Evolutionary conservation across 768 basidiomycete genomes (phyloP).

Genomic region (Pleurotus tuber-regium): DNA sequence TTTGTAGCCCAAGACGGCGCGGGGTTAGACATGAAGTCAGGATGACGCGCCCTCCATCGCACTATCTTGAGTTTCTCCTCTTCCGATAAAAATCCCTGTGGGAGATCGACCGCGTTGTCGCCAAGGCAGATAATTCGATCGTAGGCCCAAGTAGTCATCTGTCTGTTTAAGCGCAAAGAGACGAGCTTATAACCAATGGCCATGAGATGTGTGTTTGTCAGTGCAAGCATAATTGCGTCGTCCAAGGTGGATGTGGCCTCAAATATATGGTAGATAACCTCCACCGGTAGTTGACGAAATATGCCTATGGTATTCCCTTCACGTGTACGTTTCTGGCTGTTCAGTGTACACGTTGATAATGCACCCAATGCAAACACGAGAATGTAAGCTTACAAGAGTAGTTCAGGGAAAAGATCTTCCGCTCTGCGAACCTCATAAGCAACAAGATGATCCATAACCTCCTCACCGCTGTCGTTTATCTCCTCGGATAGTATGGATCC

Average conservation of each 20-base stretch:
- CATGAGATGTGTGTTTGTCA: not conserved
- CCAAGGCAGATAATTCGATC: not conserved
- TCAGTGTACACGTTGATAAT: not conserved
- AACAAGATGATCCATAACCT: slow-evolving; percentile 9
- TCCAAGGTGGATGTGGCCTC: not conserved
- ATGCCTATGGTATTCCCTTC: not conserved
- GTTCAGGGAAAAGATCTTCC: not conserved
- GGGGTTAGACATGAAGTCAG: not conserved
- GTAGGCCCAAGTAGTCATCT: not conserved
- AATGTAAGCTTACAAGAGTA: not conserved
- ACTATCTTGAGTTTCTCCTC: not conserved
- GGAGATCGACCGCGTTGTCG: not conserved
- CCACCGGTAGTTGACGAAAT: not conserved
- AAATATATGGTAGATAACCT: not conserved
- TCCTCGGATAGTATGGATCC: too few relatives aligned
- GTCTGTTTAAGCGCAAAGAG: not conserved
- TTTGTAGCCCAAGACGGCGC: not conserved
- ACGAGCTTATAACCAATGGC: not conserved
- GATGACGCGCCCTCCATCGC: not conserved
- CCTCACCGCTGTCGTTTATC: not conserved
- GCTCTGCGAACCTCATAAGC: not conserved
- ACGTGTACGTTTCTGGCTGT: not conserved
- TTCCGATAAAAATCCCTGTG: not conserved
- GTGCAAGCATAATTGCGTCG: not conserved
- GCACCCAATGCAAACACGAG: too few relatives aligned